These are phyloP conservation scores for Xeromyces bisporus DNA, from an alignment of 495 filamentous ascomycete genomes.

Conservation along the genomic window DNA sequence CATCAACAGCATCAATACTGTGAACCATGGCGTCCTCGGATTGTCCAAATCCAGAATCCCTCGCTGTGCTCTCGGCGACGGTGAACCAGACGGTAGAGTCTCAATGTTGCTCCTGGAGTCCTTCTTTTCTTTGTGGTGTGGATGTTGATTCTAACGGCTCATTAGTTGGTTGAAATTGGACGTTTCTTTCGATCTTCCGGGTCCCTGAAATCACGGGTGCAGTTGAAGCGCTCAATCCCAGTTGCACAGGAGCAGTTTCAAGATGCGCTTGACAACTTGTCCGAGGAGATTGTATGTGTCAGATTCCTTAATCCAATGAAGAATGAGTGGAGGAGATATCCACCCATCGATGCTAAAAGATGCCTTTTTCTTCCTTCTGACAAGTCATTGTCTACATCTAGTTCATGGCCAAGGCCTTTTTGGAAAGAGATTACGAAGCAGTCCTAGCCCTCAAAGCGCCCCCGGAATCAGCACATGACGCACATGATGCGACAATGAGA, in stretches of 20 bases:
- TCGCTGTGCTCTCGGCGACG: constrained; percentile 24
- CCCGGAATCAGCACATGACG: constrained; percentile 12
- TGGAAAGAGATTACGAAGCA: constrained; percentile 29
- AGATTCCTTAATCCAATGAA: too few relatives aligned
- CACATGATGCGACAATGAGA: constrained; percentile 18
- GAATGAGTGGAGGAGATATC: background rate
- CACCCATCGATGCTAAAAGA: background rate
- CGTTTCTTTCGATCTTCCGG: constrained; percentile 27
- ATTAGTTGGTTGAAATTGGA: constrained; percentile 32
- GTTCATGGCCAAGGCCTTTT: constrained; percentile 30
- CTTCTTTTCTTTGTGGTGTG: background rate
- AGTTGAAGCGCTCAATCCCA: constrained; percentile 26
- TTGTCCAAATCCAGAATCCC: constrained; percentile 23
- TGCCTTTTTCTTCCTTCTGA: constrained; percentile 1
- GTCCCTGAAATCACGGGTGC: constrained; percentile 19
- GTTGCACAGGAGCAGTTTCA: constrained; percentile 31
- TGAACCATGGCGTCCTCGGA: constrained; percentile 17
- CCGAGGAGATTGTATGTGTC: constrained; percentile 35
- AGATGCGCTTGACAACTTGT: constrained; percentile 31
- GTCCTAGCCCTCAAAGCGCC: constrained; percentile 20
- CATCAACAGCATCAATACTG: too few relatives aligned
- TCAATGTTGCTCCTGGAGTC: background rate
- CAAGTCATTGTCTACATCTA: constrained; percentile 10
- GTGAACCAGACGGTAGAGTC: constrained; percentile 28
- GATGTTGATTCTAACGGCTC: constrained; percentile 13